Conservation (phyloP, 768 basidiomycete species). For the Cantharellus cinnabarinus region DNA sequence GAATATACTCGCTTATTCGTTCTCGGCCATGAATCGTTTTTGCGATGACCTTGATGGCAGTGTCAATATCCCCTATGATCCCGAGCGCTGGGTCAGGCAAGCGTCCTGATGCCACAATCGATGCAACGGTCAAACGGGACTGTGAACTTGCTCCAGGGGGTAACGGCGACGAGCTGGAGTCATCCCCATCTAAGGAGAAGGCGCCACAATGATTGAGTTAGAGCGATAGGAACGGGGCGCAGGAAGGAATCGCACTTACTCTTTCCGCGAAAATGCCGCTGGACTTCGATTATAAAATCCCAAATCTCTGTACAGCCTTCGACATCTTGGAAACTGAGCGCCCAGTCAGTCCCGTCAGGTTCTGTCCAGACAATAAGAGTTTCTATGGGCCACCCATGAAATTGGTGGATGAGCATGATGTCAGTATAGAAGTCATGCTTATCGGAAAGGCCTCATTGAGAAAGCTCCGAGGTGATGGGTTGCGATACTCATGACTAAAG, state of each 20-base stretch:
- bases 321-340: constrained; percentile 88
- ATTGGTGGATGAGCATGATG: background rate
- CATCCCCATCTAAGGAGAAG: background rate
- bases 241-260: background rate
- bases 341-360: constrained; percentile 83
- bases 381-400: constrained; percentile 27
- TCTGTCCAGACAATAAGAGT: constrained; percentile 99
- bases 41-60: constrained; percentile 51
- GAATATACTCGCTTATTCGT: constrained; percentile 75
- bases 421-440: background rate
- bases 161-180: constrained; percentile 35
- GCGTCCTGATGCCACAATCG: constrained; percentile 51
- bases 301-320: constrained; percentile 93
- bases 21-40: constrained; percentile 59
- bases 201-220: background rate
- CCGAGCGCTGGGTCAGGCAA: constrained; percentile 60
- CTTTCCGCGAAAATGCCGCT: constrained; percentile 38
- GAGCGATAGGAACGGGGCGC: background rate
- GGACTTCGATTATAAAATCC: constrained; percentile 89
- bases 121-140: constrained; percentile 9
- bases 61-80: constrained; percentile 60
- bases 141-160: background rate
- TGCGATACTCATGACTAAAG: constrained; percentile 1
- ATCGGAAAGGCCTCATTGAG: background rate
- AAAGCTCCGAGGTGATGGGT: constrained; percentile 4